Evolutionary conservation across 495 filamentous ascomycete species (phyloP).

Genomic region (Margaritispora aquatica): DNA sequence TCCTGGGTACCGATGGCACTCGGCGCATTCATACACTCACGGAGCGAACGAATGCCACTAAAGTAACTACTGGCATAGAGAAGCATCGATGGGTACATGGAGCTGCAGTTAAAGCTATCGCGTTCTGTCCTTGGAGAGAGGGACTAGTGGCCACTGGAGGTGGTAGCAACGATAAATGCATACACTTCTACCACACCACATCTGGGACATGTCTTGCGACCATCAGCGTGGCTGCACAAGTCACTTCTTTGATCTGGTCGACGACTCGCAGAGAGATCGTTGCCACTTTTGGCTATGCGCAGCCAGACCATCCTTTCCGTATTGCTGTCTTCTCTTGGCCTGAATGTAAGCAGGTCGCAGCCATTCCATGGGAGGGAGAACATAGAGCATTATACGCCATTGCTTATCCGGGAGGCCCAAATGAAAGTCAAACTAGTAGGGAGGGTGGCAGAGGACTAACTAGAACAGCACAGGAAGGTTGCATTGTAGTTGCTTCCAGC

Average conservation of each 20-base stretch:
- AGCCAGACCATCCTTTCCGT: constrained; percentile 84
- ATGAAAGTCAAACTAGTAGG: constrained; percentile 27
- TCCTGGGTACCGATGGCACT: constrained; percentile 8
- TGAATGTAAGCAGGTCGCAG: constrained; percentile 79
- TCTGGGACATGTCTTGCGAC: constrained; percentile 83
- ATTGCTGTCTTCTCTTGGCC: constrained; percentile 97
- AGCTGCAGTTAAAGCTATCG: constrained; percentile 93
- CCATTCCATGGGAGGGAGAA: constrained; percentile 82
- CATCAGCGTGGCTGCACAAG: constrained; percentile 88
- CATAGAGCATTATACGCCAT: constrained; percentile 74
- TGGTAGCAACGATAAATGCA: constrained; percentile 87
- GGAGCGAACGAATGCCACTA: constrained; percentile 17
- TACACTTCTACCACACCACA: constrained; percentile 89
- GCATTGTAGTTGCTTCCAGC: constrained; percentile 89
- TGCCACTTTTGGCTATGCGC: constrained; percentile 93
- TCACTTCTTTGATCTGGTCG: constrained; percentile 90
- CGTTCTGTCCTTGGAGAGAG: constrained; percentile 92
- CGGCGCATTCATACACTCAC: constrained; percentile 15
- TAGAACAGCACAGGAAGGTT: constrained; percentile 73
- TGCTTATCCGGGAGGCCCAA: constrained; percentile 57
- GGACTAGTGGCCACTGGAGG: constrained; percentile 87
- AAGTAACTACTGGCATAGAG: constrained; percentile 43
- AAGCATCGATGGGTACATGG: constrained; percentile 72
- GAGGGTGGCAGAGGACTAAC: constrained; percentile 24
- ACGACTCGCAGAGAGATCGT: constrained; percentile 78